Evolutionary conservation across 2,329 filamentous ascomycete species (phyloP).

Genomic region (Ophiocordyceps robertsii): DNA sequence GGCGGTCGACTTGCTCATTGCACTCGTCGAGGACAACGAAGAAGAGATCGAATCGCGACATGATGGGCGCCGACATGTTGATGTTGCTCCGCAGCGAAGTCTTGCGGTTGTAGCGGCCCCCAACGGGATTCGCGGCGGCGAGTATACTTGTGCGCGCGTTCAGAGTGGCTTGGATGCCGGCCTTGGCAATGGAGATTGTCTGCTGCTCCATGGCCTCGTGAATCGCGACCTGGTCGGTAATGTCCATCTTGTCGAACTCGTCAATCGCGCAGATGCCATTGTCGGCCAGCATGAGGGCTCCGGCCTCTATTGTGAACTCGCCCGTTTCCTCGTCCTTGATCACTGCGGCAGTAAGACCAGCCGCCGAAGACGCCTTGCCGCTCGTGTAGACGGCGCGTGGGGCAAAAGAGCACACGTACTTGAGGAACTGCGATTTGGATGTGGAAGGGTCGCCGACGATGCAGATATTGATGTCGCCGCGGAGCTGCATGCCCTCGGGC

Average conservation of each 20-base stretch:
- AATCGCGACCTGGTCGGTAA: constrained; percentile 92
- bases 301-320: constrained; percentile 96
- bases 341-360: constrained; percentile 91
- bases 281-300: constrained; percentile 92
- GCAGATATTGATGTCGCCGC: constrained; percentile 98
- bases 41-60: constrained; percentile 98
- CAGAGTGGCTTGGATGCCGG: constrained; percentile 92
- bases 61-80: constrained; percentile 98
- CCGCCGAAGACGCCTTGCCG: constrained; percentile 92
- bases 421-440: constrained; percentile 94
- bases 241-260: constrained; percentile 99
- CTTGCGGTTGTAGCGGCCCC: constrained; percentile 95
- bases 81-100: constrained; percentile 86
- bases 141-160: constrained; percentile 94
- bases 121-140: constrained; percentile 89
- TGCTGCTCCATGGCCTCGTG: constrained; percentile 99
- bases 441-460: constrained; percentile 95
- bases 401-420: constrained; percentile 95
- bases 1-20: constrained; percentile 80
- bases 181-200: constrained; percentile 97
- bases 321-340: constrained; percentile 98
- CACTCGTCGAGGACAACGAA: constrained; percentile 97
- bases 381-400: constrained; percentile 95
- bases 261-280: constrained; percentile 98
- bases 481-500: constrained; percentile 83